Conservation (phyloP, 2,329 filamentous ascomycete genomes). For the Pseudogymnoascus sp. region DNA sequence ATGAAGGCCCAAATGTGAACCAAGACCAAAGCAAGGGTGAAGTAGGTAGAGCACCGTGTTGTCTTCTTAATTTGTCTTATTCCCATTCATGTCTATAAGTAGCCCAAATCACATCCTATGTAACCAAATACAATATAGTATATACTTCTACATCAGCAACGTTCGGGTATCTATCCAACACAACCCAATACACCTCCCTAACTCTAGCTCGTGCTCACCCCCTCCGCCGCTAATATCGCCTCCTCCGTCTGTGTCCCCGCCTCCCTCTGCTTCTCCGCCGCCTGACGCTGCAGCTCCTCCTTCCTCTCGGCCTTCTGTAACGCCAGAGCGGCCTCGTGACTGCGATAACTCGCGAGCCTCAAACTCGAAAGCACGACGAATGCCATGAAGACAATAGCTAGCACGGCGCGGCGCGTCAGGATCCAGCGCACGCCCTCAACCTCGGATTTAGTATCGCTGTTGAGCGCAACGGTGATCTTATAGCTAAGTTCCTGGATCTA, state of each 20-base stretch:
- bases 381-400: conserved; percentile 59
- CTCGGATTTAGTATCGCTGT: conserved; percentile 83
- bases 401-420: conserved; percentile 53
- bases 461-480: conserved; percentile 84
- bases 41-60: neutral
- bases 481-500: conserved; percentile 92
- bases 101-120: neutral
- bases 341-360: conserved; percentile 49
- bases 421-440: conserved; percentile 91
- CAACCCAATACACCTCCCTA: neutral
- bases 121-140: neutral
- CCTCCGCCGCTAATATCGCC: conserved; percentile 1
- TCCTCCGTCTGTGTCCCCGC: conserved; percentile 6
- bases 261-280: conserved; percentile 28
- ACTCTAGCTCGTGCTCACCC: neutral
- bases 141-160: neutral
- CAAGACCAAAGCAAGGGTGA: neutral
- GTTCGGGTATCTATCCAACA: neutral
- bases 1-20: neutral
- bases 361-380: conserved; percentile 51
- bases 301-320: conserved; percentile 18
- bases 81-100: neutral
- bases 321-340: conserved; percentile 23
- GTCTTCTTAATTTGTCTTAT: neutral
- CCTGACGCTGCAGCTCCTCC: conserved; percentile 39